A percentile compares a stretch with the other conserved stretches of the same genome.
phyloP scores from a whole-genome alignment of 495 filamentous ascomycete genomes.

The Penicillium paradoxum region DNA sequence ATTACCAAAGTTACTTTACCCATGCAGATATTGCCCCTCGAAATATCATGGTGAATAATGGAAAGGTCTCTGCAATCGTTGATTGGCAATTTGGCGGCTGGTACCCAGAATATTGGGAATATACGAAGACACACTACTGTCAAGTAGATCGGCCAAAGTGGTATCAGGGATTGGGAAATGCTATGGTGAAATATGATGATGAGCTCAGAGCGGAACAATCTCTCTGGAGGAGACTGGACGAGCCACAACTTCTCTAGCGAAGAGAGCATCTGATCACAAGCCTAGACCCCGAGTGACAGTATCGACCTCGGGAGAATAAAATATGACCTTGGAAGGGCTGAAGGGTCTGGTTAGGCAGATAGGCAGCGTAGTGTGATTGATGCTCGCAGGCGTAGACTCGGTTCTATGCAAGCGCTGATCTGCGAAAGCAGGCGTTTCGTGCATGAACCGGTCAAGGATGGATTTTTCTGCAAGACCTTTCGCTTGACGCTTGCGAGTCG shows the following conservation, averaged over 20 bases:
- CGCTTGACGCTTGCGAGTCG: constrained; percentile 3
- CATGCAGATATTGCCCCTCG: constrained; percentile 28
- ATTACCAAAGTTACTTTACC: constrained; percentile 17
- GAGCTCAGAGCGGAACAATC: background rate
- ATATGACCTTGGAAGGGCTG: too few species aligned
- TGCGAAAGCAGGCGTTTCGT: background rate
- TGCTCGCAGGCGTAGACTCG: too few species aligned
- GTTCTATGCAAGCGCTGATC: too few species aligned
- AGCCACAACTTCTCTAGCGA: background rate
- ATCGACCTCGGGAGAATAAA: too few species aligned
- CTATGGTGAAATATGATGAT: constrained; percentile 6
- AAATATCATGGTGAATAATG: constrained; percentile 31
- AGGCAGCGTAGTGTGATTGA: too few species aligned
- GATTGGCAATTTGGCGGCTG: constrained; percentile 49
- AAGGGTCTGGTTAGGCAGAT: too few species aligned
- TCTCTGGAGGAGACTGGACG: background rate
- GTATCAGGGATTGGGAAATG: constrained; percentile 6
- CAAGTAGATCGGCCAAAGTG: constrained; percentile 2
- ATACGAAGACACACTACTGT: constrained; percentile 28
- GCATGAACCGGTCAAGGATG: constrained; percentile 12
- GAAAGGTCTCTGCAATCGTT: constrained; percentile 35
- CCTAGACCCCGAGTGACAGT: background rate
- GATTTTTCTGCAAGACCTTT: constrained; percentile 6
- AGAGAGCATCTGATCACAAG: background rate
- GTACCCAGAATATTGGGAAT: constrained; percentile 50